Conservation (phyloP, 306 rosid species). For the Rosa multiflora region DNA sequence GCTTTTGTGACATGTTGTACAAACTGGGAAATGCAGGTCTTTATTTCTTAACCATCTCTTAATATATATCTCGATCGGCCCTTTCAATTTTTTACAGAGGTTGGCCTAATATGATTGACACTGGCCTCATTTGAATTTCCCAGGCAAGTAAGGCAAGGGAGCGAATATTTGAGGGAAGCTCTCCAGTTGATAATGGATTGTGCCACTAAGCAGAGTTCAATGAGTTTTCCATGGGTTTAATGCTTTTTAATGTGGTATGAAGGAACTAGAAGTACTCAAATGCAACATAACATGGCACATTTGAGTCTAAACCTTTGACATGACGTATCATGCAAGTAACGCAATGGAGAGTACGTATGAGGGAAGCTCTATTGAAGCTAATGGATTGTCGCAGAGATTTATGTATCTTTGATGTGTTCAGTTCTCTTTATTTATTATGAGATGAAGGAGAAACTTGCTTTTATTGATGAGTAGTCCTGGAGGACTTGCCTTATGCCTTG, state of each 20-base stretch:
- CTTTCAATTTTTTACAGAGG: neutral
- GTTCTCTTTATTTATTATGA: too few species aligned
- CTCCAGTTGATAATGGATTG: conserved; percentile 8
- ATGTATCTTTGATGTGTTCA: neutral
- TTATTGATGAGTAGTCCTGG: too few species aligned
- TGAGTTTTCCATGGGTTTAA: neutral
- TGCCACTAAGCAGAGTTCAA: neutral
- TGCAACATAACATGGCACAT: neutral
- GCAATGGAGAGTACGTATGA: conserved; percentile 29
- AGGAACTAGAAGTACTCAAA: neutral
- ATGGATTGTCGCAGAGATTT: neutral
- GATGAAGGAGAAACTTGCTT: too few species aligned
- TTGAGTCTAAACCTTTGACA: neutral
- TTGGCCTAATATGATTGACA: neutral
- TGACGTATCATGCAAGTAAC: neutral
- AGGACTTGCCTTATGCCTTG: too few species aligned
- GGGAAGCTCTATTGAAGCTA: conserved; percentile 10
- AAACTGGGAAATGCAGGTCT: conserved; percentile 62
- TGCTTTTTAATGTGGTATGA: neutral
- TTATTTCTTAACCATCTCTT: neutral
- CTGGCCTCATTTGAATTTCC: neutral
- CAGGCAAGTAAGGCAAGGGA: conserved; percentile 38
- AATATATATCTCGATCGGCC: too few species aligned
- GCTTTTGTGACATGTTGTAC: conserved; percentile 42
- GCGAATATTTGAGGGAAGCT: conserved; percentile 31